These are phyloP conservation scores for Magnaporthales sp. DNA, from an alignment of 2,329 filamentous ascomycete genomes.

Conservation along the genomic window DNA sequence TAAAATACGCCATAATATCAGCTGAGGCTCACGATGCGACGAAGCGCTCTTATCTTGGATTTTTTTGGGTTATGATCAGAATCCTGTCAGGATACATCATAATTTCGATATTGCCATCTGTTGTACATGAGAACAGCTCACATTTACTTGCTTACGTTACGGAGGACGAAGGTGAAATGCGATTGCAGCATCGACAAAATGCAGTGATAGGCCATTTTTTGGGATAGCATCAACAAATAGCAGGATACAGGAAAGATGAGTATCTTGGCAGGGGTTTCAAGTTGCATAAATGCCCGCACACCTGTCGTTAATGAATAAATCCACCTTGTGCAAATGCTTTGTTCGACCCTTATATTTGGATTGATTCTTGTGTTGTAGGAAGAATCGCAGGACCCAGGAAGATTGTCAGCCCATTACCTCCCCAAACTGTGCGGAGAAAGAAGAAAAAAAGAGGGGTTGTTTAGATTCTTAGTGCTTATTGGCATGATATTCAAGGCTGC, in stretches of 20 bases:
- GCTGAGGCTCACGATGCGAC: not conserved
- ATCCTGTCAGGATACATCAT: not conserved
- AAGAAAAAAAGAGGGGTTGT: too few relatives aligned
- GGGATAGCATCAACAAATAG: not conserved
- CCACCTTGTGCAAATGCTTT: too few relatives aligned
- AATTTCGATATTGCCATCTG: not conserved
- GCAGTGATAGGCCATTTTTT: not conserved
- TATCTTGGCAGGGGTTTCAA: not conserved
- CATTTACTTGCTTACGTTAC: not conserved
- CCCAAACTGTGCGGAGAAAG: too few relatives aligned
- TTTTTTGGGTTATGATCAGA: not conserved
- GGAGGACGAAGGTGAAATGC: not conserved
- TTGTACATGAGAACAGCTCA: not conserved
- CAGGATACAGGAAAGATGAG: not conserved
- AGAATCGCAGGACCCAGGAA: too few relatives aligned
- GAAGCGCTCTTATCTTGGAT: not conserved
- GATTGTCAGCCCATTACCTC: too few relatives aligned
- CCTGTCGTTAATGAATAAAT: too few relatives aligned
- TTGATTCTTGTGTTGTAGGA: too few relatives aligned
- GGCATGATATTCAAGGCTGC: too few relatives aligned
- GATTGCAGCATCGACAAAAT: not conserved
- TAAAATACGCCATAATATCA: not conserved
- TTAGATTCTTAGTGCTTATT: too few relatives aligned
- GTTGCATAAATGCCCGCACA: too few relatives aligned
- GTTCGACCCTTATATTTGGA: too few relatives aligned